Base-by-base conservation (phyloP, 2,329 filamentous ascomycete genomes). In the Claviceps maximensis region DNA sequence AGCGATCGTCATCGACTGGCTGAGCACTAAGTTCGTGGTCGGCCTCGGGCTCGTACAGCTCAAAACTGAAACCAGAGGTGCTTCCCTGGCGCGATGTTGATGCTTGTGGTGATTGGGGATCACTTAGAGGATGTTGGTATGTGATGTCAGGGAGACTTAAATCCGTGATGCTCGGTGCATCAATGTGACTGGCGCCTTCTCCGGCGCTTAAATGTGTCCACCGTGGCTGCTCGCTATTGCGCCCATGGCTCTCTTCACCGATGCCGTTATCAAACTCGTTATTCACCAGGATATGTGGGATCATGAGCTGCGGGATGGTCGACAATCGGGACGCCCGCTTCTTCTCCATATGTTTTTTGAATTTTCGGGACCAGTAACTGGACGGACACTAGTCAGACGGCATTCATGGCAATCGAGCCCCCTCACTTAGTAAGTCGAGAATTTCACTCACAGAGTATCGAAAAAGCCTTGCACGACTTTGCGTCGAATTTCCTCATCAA, bases 391-490 rank as follows among this genome's bases (percentile, higher is more conserved):
- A 15, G 33, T 53, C 31, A 58, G 50, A 33, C 31, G 17, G 47
- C 44, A 6, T 10, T 19, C 7, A 31, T 46, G 21, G 21, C 21
- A 3, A 29, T n/a, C n/a, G n/a, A 2, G 4, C 25, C 36, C 4
- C 45, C 10, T 21, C 23, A 9, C 1, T 29, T 19, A 23, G 21
- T 19, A 12, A n/a, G 9, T 21, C 25, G 9, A 19, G 4, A 21
- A 12, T 36, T 23, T 23, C 17, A 71, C 78, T 69, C 71, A 90
- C 71, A 93, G 69, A 15, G 90, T 97, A 65, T 97, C 87, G 68
- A 98, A 97, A 72, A 98, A 98, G 42, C 90, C 89, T 45, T 93
- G 79, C 10, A 98, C 93, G 29, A 90, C 83, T 57, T 91, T 87
- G 54, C 94, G 83, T 54, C 89, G 86, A 45, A 97, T 89, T 59